A percentile compares a stretch with the other conserved stretches of the same genome.
Evolutionary conservation across 176 grass and related monocot species (phyloP).

Genomic region (Rhynchospora tenuis): DNA sequence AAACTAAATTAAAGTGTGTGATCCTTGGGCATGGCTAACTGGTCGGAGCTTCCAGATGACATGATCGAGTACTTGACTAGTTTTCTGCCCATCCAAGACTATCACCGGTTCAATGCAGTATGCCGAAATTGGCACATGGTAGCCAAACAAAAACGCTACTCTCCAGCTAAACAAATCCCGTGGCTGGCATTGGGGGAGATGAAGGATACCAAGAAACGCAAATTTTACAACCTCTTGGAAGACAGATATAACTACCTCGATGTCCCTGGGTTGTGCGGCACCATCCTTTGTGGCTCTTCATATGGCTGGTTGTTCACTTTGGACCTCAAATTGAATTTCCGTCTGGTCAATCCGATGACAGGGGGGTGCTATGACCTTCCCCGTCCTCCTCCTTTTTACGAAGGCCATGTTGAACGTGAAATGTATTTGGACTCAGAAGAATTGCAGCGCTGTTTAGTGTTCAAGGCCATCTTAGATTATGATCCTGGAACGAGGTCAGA

Average conservation of each 20-base stretch:
- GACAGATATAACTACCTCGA: not conserved
- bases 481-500: not conserved
- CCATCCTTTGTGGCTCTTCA: not conserved
- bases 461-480: not conserved
- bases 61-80: not conserved
- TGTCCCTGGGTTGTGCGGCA: not conserved
- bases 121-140: too few species aligned
- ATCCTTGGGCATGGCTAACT: not conserved
- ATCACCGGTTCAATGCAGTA: slow-evolving; percentile 1
- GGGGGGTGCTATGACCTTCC: not conserved
- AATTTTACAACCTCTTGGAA: not conserved
- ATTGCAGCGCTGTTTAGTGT: not conserved
- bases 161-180: not conserved
- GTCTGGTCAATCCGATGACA: not conserved
- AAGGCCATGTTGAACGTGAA: not conserved
- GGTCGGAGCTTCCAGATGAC: not conserved
- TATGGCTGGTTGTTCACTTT: slow-evolving; percentile 5
- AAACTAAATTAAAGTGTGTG: not conserved
- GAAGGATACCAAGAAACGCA: not conserved
- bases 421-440: not conserved
- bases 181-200: slow-evolving; percentile 1
- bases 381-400: not conserved
- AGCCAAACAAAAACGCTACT: too few species aligned
- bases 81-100: not conserved
- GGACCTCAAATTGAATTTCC: not conserved